Conservation (phyloP, 768 basidiomycete genomes). For the Gymnopilus junonius region DNA sequence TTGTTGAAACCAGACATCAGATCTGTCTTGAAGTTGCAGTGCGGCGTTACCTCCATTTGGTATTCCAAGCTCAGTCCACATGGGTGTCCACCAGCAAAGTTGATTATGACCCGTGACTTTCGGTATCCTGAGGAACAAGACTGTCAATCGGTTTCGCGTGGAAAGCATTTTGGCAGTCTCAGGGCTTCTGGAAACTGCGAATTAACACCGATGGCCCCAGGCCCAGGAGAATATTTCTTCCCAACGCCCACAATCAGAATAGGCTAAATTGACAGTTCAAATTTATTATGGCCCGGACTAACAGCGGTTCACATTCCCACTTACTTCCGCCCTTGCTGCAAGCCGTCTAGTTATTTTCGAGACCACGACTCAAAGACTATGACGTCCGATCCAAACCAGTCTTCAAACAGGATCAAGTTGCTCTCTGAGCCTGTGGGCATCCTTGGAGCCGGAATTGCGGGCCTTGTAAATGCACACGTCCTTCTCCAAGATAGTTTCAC, state of each 20-base stretch:
- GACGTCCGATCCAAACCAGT: not conserved
- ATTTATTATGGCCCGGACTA: too few species aligned
- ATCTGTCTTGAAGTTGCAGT: too few species aligned
- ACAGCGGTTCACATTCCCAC: not conserved
- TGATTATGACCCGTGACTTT: not conserved
- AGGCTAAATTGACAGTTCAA: not conserved
- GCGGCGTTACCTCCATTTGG: not conserved
- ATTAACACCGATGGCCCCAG: not conserved
- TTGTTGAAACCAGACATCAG: too few species aligned
- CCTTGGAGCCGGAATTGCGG: constrained; percentile 63
- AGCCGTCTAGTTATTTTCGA: too few species aligned
- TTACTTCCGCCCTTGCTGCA: too few species aligned
- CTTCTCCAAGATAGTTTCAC: constrained; percentile 62
- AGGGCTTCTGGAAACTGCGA: not conserved
- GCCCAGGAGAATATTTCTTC: not conserved
- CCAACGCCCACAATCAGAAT: not conserved
- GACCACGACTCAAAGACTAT: not conserved
- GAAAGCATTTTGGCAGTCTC: not conserved
- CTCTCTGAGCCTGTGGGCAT: constrained; percentile 40
- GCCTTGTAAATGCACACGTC: constrained; percentile 60
- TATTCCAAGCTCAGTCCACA: not conserved
- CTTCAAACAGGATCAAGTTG: not conserved
- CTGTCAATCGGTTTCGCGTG: not conserved
- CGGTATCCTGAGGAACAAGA: not conserved
- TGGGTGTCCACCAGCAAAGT: not conserved